Base-by-base conservation (phyloP, 1,139 yeast genomes). In the Diutina mesorugosa region DNA sequence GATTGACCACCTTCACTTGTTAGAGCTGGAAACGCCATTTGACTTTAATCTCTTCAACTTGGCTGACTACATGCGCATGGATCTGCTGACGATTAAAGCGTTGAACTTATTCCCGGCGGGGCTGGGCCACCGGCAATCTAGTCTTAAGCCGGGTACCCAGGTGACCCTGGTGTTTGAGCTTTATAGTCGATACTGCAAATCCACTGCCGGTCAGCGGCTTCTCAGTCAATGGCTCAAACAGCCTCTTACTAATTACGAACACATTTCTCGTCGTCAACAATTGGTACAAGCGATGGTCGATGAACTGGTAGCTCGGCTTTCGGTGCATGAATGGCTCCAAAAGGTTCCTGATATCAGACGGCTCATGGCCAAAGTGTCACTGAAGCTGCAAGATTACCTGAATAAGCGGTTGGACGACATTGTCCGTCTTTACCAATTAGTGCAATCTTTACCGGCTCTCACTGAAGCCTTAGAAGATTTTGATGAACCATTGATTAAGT, bases 191-290 rank as follows among this genome's bases (percentile, higher is more conserved):
- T 32, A 32, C 35, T 93, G 98, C 72, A 89, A 87, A 64, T 86
- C 96, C 2, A 76, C 84, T 0, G 89, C 95, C 26, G 99, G 99
- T 4, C 77, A 93, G 1, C 79, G 98, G 62, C 71, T 91, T 57
- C 77, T 93, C 46, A 84, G 93, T 12, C 97, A 90, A 65, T 93
- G 99, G 99, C 77, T 95, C 60, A 93, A 93, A 65, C 99, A 93
- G 69, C 99, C 99, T 0, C 76, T 93, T 55, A 84, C 96, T 58
- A 81, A 81, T 61, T 66, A 79, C 26, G 66, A 65, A 0, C 80
- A 76, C 56, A 91, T 93, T 51, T 69, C 72, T 51, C 77, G 83
- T 47, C 79, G 99, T 57, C 97, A 89, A 61, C 68, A 74, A 7
- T 73, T 93, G 57, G 96, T 93, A 9, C 86, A 81, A 50, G 78